phyloP scores from a whole-genome alignment of 192 early-diverging fungal species.

The Rhizophagus sp. region DNA sequence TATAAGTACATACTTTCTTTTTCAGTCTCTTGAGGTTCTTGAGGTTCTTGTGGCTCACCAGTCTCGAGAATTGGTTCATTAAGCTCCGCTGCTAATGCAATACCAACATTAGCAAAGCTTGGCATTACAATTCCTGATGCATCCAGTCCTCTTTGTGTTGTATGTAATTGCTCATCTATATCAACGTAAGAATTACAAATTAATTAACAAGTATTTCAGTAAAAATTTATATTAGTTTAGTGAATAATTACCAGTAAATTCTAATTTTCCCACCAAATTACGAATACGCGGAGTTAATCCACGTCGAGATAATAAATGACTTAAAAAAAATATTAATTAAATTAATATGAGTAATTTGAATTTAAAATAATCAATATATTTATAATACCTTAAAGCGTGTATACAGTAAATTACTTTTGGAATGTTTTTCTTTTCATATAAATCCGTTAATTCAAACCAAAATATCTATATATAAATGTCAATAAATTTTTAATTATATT shows the following conservation, averaged over 20 bases:
- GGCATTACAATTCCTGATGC: slow-evolving; percentile 82
- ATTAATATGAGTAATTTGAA: neutral
- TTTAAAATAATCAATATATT: neutral
- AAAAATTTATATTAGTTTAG: neutral
- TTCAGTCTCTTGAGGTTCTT: slow-evolving; percentile 40
- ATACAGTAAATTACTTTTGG: slow-evolving; percentile 99
- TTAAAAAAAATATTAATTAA: slow-evolving; percentile 31
- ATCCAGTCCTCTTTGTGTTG: slow-evolving; percentile 84
- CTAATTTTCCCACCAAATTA: slow-evolving; percentile 88
- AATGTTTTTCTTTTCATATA: slow-evolving; percentile 99
- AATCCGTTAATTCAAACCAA: slow-evolving; percentile 95
- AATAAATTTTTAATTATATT: neutral
- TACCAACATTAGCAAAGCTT: slow-evolving; percentile 83
- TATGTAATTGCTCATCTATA: slow-evolving; percentile 67
- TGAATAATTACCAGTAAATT: slow-evolving; percentile 76
- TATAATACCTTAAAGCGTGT: slow-evolving; percentile 80
- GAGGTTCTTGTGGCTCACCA: slow-evolving; percentile 43
- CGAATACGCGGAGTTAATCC: slow-evolving; percentile 87
- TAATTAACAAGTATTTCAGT: neutral
- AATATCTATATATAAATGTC: slow-evolving; percentile 61
- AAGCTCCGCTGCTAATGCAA: slow-evolving; percentile 59
- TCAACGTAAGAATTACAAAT: neutral
- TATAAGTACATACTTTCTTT: slow-evolving; percentile 28
- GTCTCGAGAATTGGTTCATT: slow-evolving; percentile 33
- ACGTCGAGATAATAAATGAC: slow-evolving; percentile 86